Base-by-base conservation (phyloP, 192 early-diverging fungal species). In the Fimicolochytrium jonesii region DNA sequence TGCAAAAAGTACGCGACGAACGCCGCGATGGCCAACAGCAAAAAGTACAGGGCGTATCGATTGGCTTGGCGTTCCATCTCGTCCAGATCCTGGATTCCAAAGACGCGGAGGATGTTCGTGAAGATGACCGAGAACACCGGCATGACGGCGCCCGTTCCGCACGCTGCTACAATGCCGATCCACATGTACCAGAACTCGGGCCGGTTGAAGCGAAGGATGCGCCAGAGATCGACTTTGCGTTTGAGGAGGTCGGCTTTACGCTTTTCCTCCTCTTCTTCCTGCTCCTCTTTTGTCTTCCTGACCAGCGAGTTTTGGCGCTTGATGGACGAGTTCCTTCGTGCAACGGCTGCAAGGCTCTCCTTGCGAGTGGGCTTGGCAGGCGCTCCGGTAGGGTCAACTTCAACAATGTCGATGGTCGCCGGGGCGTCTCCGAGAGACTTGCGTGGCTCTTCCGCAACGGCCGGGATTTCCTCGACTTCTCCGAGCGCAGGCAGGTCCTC, bases 111-210 rank as follows among this genome's bases (percentile, higher is more conserved):
- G 43, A 78, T 61, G 35, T 60, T 29, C 26, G 69, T 56, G 33
- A 66, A 59, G 0, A 74, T 52, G 11, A 86, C 49, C 22, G 89
- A 81, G 70, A 92, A 93, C n/a, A 79, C 60, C 10, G 91, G 91
- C 67, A 94, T 57, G 11, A 54, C 51, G 17, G 53, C 43, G 17
- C 64, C 64, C 15, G 47, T 62, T 15, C 47, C 28, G 22, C 34
- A 25, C 3, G 60, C 36, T n/a, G 31, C 30, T n/a, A 62, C 9
- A 20, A 62, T 25, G 20, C 51, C 62, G 22, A 64, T 11, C 15
- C 93, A 41, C 30, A 69, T 29, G 35, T 50, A 31, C 31, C 71
- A 64, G 20, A 20, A 66, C 43, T 86, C 73, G 32, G 67, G 62
- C n/a, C 30, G 47, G 63, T 80, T 75, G 73, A 84, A 71, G 34